Evolutionary conservation across 1,284 basidiomycete genomes (phyloP).

Genomic region (Wallemia hederae): DNA sequence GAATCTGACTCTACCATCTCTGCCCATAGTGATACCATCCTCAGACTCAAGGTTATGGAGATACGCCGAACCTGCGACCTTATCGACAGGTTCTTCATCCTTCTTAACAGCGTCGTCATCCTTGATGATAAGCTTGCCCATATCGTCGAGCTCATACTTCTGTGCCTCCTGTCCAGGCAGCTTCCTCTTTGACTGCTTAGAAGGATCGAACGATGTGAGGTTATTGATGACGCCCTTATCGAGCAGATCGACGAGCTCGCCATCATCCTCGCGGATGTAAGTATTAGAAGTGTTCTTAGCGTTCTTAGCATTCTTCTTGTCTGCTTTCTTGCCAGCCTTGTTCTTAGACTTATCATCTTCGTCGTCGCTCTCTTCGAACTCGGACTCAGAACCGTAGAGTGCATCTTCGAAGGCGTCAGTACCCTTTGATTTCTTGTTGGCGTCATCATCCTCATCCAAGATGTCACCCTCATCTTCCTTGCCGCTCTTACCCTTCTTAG

Average conservation of each 20-base stretch:
- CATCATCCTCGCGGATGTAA: slow-evolving; percentile 53
- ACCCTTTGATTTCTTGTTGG: slow-evolving; percentile 17
- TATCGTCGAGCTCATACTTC: slow-evolving; percentile 61
- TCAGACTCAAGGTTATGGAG: slow-evolving; percentile 46
- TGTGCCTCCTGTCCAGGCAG: slow-evolving; percentile 63
- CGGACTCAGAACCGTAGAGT: slow-evolving; percentile 73
- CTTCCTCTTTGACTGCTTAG: slow-evolving; percentile 23
- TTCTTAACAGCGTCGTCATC: slow-evolving; percentile 23
- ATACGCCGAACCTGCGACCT: slow-evolving; percentile 52
- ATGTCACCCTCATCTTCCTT: slow-evolving; percentile 23
- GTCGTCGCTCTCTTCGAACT: slow-evolving; percentile 42
- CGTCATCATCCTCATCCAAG: slow-evolving; percentile 24
- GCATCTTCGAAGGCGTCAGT: slow-evolving; percentile 88
- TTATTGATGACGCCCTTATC: slow-evolving; percentile 33
- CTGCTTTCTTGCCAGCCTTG: slow-evolving; percentile 10
- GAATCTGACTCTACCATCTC: slow-evolving; percentile 65
- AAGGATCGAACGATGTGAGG: slow-evolving; percentile 22
- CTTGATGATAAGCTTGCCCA: slow-evolving; percentile 71
- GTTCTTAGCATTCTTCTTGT: slow-evolving; percentile 6
- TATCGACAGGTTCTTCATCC: slow-evolving; percentile 20
- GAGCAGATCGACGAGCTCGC: slow-evolving; percentile 84
- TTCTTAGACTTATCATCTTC: slow-evolving; percentile 19
- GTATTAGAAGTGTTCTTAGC: slow-evolving; percentile 22
- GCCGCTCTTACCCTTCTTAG: slow-evolving; percentile 39
- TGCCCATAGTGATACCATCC: slow-evolving; percentile 63